Base-by-base conservation (phyloP, 2,329 filamentous ascomycete genomes). In the Curvularia spicifera region DNA sequence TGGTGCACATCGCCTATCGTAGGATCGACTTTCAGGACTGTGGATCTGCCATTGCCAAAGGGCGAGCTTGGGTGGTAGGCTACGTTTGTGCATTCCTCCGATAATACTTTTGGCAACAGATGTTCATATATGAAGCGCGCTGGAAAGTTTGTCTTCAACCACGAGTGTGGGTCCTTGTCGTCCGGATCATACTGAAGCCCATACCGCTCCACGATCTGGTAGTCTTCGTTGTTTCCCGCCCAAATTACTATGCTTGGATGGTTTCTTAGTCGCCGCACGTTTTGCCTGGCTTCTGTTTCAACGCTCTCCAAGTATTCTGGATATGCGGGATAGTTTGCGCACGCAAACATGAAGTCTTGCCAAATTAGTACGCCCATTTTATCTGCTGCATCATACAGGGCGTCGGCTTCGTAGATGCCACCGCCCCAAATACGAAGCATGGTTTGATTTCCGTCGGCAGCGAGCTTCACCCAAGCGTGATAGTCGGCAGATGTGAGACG, bases 151-250 rank as follows among this genome's bases (percentile, higher is more conserved):
- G 91, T 92, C 77, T 90, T 87, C 28, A 97, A 83, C 93, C 93
- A 97, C 73, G 84, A 91, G 53, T 93, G 84, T 0, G 91, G 85
- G 68, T 96, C 83, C 64, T 90, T 91, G 78, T 97, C 89, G 8
- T 87, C 83, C 56, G 85, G 89, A 61, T 97, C 82, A 76, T 96
- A 97, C 0, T 87, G 90, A 53, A 97, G 83, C 0, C 83, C 82
- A 61, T 85, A 85, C 20, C 83, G 83, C 74, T 96, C 91, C 54
- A 89, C 88, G 47, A 93, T 89, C 73, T 94, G 90, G 76, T 97
- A 97, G 73, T 97, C 93, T 75, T 97, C 93, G 71, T 97, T 97
- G 78, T 97, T 97, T 12, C 93, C 94, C 2, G 91, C 92, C 80
- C 88, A 97, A 56, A 97, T 88, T 37, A 93, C 89, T 61, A 97